phyloP scores from a whole-genome alignment of 768 basidiomycete species.

The Phylloporus sp. region DNA sequence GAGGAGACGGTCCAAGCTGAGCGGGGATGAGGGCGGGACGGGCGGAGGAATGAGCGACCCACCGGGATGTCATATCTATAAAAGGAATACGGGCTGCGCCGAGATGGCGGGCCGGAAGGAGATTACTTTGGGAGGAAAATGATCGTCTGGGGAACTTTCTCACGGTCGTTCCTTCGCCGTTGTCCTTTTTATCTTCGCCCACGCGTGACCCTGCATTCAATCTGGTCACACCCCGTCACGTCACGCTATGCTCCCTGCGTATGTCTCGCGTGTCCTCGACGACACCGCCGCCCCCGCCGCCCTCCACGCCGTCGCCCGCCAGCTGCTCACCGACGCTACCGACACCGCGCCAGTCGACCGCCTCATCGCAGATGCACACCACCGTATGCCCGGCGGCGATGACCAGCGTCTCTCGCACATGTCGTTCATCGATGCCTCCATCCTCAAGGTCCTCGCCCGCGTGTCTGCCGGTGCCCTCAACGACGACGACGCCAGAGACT shows the following conservation, averaged over 20 bases:
- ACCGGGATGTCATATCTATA: constrained; percentile 77
- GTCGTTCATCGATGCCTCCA: constrained; percentile 71
- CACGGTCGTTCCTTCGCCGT: constrained; percentile 39
- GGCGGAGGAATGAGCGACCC: constrained; percentile 5
- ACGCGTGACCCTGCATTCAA: constrained; percentile 39
- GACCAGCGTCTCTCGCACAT: constrained; percentile 56
- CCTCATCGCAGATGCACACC: constrained; percentile 47
- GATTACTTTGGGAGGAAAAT: constrained; percentile 42
- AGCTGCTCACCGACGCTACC: constrained; percentile 1
- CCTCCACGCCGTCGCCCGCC: constrained; percentile 11
- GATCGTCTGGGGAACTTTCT: constrained; percentile 51
- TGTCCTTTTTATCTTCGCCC: constrained; percentile 63
- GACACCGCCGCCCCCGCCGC: not conserved
- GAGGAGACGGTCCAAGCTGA: constrained; percentile 94
- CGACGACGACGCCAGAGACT: constrained; percentile 33
- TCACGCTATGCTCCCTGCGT: not conserved
- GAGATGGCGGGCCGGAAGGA: constrained; percentile 37
- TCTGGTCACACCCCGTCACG: constrained; percentile 36
- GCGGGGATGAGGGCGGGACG: not conserved
- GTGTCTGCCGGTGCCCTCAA: constrained; percentile 9
- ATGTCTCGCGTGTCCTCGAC: constrained; percentile 15
- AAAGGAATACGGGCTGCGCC: constrained; percentile 54
- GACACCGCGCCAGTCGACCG: constrained; percentile 21
- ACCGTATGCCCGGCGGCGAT: constrained; percentile 42
- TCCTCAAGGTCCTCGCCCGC: constrained; percentile 52